Evolutionary conservation across 371 early-diverging fungal genomes (phyloP), one percentile per base, ranked within the genome.

Genomic region (Haplosporangium sp.): DNA sequence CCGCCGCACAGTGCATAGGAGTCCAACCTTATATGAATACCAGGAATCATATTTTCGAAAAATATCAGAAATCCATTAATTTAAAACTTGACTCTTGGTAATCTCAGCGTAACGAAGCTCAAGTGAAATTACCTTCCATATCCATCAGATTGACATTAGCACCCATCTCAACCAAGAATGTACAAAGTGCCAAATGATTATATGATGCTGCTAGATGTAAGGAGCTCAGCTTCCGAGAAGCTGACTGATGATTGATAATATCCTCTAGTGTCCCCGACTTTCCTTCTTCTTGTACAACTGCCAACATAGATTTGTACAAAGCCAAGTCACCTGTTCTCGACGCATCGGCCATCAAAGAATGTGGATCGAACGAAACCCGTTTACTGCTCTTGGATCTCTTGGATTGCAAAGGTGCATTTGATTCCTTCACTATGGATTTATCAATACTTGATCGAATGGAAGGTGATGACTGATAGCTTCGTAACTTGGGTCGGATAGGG

Each of bases 1-100:
- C 91, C 42, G 87, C 85, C 5, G 92, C 92, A 67, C 89, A 89
- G 67, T 92, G 93, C 70, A 92, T 72, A 7, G 93, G 90, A 2
- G 93, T 91, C 92, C 92, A 91, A 4, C 91, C 92, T 78, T 10
- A n/a, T 40, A 38, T 37, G 11, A 3, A 17, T 27, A 1, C 40
- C 27, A 27, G 27, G 27, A 27, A 27, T 27, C 27, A 27, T 27
- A 27, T 27, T 27, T 27, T 27, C 27, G 27, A 27, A 27, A 27
- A 27, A 27, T 27, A 27, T 27, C 27, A 27, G 27, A 27, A 27
- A 27, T 55, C 55, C 55, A 55, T 55, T 34, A 55, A 55, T 35
- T 6, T 39, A 56, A 0, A 52, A n/a, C 13, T n/a, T 63, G 34
- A 13, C 6, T 1, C 1, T 13, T 0, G 13, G 27, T 27, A 27